Evolutionary conservation across 805 yeast genomes (phyloP).

Genomic region (Ogataea pini): DNA sequence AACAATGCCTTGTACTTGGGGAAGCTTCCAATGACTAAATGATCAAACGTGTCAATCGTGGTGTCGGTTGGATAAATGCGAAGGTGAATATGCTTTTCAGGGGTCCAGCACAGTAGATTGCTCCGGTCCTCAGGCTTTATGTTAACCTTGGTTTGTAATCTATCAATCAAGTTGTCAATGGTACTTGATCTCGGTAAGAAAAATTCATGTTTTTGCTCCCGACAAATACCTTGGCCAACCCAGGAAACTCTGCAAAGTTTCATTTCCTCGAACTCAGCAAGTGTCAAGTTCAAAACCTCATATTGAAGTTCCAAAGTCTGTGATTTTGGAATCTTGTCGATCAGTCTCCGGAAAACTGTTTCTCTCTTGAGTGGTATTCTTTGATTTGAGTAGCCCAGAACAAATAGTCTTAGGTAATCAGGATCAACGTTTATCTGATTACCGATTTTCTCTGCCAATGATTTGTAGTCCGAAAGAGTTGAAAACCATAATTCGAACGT

Average conservation of each 20-base stretch:
- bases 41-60: constrained; percentile 42
- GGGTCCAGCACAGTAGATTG: constrained; percentile 59
- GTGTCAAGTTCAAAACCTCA: constrained; percentile 73
- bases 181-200: constrained; percentile 65
- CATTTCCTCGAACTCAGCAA: constrained; percentile 77
- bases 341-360: constrained; percentile 35
- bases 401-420: constrained; percentile 62
- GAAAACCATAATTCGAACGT: constrained; percentile 69
- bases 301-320: constrained; percentile 56
- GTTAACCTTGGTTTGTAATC: constrained; percentile 55
- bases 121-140: constrained; percentile 49
- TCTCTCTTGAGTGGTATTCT: constrained; percentile 47
- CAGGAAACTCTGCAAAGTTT: constrained; percentile 64
- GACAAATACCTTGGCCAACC: constrained; percentile 71
- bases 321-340: constrained; percentile 47
- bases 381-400: constrained; percentile 58
- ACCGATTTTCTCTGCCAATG: constrained; percentile 64
- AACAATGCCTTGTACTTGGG: constrained; percentile 36
- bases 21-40: constrained; percentile 48
- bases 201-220: constrained; percentile 67
- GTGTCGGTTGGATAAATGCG: constrained; percentile 35
- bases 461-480: constrained; percentile 55
- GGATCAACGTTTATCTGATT: constrained; percentile 54
- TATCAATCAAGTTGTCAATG: constrained; percentile 53
- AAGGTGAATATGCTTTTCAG: constrained; percentile 34